phyloP scores from a whole-genome alignment of 2,329 filamentous ascomycete genomes.

The Alternaria sp. region DNA sequence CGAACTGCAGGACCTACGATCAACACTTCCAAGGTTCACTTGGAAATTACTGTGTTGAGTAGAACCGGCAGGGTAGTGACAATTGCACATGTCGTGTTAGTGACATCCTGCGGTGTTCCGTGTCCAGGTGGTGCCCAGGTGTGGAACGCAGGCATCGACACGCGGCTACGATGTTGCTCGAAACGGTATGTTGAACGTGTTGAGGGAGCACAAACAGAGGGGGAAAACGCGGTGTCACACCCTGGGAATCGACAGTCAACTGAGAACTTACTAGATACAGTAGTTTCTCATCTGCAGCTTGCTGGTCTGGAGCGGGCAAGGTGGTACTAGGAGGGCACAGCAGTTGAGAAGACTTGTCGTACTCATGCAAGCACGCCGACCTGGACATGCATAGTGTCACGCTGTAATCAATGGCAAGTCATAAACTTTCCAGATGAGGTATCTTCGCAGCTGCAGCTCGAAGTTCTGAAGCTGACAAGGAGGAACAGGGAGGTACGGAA shows the following conservation, averaged over 20 bases:
- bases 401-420: not conserved
- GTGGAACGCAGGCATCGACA: not conserved
- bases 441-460: not conserved
- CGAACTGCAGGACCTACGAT: not conserved
- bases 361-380: not conserved
- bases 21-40: not conserved
- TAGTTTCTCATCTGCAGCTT: not conserved
- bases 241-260: not conserved
- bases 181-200: not conserved
- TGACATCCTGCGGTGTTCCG: not conserved
- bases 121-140: not conserved
- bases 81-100: not conserved
- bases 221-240: not conserved
- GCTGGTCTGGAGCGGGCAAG: not conserved
- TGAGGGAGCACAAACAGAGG: not conserved
- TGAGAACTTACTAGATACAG: not conserved
- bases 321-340: not conserved
- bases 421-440: not conserved
- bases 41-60: not conserved
- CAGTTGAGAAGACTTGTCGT: not conserved
- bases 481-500: not conserved
- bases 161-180: not conserved
- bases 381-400: not conserved
- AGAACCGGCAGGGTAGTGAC: not conserved
- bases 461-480: not conserved